Conservation (phyloP, 2,329 filamentous ascomycete species). For the Aspergillus fijiensis region DNA sequence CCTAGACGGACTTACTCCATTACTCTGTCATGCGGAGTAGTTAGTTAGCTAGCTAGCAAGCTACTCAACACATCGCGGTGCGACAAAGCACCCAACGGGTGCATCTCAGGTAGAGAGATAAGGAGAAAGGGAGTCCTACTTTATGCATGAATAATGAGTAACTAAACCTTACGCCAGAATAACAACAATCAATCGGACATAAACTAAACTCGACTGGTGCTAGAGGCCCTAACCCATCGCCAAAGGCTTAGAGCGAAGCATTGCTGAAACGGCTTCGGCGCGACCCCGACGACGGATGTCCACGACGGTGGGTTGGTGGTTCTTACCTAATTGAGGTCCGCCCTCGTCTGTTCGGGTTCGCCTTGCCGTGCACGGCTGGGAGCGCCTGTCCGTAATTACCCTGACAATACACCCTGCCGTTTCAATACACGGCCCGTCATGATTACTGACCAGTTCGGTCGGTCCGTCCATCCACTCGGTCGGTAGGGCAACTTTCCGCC, state of each 20-base stretch:
- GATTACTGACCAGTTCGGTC: neutral
- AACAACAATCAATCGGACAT: neutral
- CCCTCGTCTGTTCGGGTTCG: constrained; percentile 11
- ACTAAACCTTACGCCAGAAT: no score
- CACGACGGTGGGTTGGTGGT: neutral
- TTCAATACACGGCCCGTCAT: neutral
- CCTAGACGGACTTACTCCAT: neutral
- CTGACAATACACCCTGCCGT: constrained; percentile 1
- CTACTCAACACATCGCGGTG: no score
- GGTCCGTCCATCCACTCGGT: constrained; percentile 1
- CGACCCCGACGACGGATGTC: neutral
- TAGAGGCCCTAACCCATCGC: neutral
- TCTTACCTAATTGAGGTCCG: neutral
- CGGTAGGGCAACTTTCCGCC: constrained; percentile 1
- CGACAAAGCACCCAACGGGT: neutral
- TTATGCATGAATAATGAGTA: no score
- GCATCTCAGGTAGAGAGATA: neutral
- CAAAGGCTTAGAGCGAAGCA: neutral
- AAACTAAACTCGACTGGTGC: neutral
- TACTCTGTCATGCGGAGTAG: neutral
- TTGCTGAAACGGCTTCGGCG: constrained; percentile 10
- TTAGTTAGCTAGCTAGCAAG: no score
- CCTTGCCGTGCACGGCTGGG: constrained; percentile 8
- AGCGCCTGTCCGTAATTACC: constrained; percentile 13
- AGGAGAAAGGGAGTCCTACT: no score